Evolutionary conservation across 176 grass and related monocot species (phyloP).

Genomic region (Oryza nivara): DNA sequence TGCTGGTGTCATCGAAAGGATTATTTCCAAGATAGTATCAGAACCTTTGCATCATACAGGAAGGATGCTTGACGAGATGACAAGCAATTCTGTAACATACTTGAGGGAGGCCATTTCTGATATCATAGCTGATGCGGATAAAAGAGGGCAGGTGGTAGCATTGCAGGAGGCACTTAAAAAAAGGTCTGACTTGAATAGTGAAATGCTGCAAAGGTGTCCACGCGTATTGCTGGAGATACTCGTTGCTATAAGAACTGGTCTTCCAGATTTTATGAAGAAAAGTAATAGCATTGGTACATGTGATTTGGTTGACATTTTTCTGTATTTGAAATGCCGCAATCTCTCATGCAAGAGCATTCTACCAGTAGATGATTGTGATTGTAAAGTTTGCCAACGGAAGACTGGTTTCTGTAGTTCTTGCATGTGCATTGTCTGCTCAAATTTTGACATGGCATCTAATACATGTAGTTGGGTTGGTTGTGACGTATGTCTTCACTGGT

Average conservation of each 20-base stretch:
- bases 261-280: constrained; percentile 74
- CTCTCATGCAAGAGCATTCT: constrained; percentile 70
- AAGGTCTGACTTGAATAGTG: constrained; percentile 69
- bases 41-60: constrained; percentile 80
- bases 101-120: constrained; percentile 91
- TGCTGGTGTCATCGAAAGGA: constrained; percentile 76
- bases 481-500: constrained; percentile 96
- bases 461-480: constrained; percentile 98
- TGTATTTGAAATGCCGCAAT: constrained; percentile 83
- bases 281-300: constrained; percentile 52
- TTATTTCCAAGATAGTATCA: constrained; percentile 81
- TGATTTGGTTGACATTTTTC: constrained; percentile 85
- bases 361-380: constrained; percentile 83
- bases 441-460: constrained; percentile 88
- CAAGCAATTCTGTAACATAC: constrained; percentile 76
- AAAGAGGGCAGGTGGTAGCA: constrained; percentile 61
- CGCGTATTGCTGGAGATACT: constrained; percentile 81
- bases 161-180: constrained; percentile 76
- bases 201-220: constrained; percentile 64
- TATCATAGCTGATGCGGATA: constrained; percentile 66
- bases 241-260: constrained; percentile 74
- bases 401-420: constrained; percentile 85
- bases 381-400: constrained; percentile 71
- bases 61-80: constrained; percentile 99
- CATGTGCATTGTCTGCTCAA: constrained; percentile 86